Conservation (phyloP, 1,139 yeast species). For the Candida pseudocylindracea region DNA sequence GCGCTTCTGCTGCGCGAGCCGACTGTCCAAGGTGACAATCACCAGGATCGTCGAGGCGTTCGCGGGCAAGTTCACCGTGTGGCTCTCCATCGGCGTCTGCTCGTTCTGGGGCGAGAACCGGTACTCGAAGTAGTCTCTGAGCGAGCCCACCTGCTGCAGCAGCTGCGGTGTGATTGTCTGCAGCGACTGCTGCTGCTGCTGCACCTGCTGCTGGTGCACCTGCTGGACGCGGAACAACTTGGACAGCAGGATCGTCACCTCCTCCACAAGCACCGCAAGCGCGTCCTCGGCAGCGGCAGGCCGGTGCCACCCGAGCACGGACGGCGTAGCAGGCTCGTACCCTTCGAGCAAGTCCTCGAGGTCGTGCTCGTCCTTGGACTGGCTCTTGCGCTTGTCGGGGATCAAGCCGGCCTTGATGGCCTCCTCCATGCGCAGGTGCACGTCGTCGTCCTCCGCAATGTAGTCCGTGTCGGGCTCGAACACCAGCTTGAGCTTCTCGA, state of each 20-base stretch:
- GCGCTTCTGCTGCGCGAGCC: too few relatives aligned
- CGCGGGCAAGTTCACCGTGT: conserved; percentile 19
- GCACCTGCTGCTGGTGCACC: background rate
- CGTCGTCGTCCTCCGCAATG: conserved; percentile 2
- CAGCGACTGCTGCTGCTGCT: background rate
- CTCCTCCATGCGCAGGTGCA: conserved; percentile 3
- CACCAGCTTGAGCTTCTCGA: conserved; percentile 6
- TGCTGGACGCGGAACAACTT: background rate
- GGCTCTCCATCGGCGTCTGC: conserved; percentile 14
- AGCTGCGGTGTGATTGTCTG: background rate
- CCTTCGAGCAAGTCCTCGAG: conserved; percentile 3
- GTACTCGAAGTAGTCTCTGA: conserved; percentile 13
- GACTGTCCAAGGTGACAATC: background rate
- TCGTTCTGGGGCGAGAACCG: conserved; percentile 19
- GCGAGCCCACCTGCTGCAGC: background rate
- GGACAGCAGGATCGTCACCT: background rate
- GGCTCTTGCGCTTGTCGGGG: conserved; percentile 7
- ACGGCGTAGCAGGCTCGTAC: background rate
- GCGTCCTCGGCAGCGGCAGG: background rate
- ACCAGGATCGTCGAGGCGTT: conserved; percentile 18
- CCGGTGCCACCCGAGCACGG: background rate
- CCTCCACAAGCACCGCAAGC: conserved; percentile 1
- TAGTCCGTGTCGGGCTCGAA: conserved; percentile 3
- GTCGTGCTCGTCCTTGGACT: conserved; percentile 2
- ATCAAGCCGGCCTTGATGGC: conserved; percentile 9